Conservation (phyloP, 805 yeast species). For the Candida lessepsii region DNA sequence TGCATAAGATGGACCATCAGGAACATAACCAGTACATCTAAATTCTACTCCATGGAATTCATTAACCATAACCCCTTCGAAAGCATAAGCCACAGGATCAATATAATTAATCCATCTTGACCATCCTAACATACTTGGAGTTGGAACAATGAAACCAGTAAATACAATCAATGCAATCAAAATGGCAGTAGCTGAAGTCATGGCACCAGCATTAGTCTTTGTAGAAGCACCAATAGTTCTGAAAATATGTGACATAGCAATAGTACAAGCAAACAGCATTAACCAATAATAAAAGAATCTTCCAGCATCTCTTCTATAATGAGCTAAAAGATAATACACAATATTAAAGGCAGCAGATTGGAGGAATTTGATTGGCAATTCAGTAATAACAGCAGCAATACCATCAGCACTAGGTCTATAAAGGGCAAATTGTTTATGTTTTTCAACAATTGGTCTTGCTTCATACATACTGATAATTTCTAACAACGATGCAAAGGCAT, state of each 20-base stretch:
- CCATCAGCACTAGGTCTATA: slow-evolving; percentile 78
- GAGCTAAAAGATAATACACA: slow-evolving; percentile 49
- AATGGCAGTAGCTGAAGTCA: slow-evolving; percentile 46
- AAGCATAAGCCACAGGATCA: slow-evolving; percentile 42
- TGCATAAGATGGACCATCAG: slow-evolving; percentile 56
- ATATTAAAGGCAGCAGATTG: slow-evolving; percentile 31
- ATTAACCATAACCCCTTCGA: slow-evolving; percentile 60
- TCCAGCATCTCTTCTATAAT: slow-evolving; percentile 37
- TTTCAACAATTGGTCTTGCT: slow-evolving; percentile 62
- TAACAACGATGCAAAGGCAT: slow-evolving; percentile 58
- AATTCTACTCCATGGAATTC: slow-evolving; percentile 62
- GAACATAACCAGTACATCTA: slow-evolving; percentile 53
- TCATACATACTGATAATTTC: slow-evolving; percentile 59
- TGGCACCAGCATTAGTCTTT: slow-evolving; percentile 39
- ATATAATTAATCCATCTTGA: slow-evolving; percentile 51
- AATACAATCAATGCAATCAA: slow-evolving; percentile 54
- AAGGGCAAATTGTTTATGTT: slow-evolving; percentile 69
- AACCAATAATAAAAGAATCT: slow-evolving; percentile 39
- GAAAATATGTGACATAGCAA: slow-evolving; percentile 42
- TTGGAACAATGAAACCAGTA: slow-evolving; percentile 46
- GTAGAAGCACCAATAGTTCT: slow-evolving; percentile 44
- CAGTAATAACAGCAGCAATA: slow-evolving; percentile 57
- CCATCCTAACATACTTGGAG: slow-evolving; percentile 59
- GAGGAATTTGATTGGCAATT: slow-evolving; percentile 56
- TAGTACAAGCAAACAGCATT: slow-evolving; percentile 27